Percentiles rank a stretch among this genome's conserved stretches.
phyloP scores from a whole-genome alignment of 768 basidiomycete species.

The Glaciozyma martinii region DNA sequence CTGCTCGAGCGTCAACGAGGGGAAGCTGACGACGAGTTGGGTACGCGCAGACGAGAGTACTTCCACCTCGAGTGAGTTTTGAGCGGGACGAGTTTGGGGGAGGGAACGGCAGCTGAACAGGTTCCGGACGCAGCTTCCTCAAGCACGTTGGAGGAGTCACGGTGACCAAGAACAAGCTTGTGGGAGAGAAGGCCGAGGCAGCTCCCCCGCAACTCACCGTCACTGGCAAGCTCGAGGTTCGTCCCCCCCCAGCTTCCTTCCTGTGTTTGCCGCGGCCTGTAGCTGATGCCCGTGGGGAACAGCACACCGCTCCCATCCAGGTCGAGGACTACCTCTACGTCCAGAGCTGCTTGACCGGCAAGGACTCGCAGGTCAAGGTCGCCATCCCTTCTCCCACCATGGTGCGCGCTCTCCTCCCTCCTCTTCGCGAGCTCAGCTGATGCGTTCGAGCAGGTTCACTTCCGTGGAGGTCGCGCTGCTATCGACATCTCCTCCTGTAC shows the following conservation, averaged over 20 bases:
- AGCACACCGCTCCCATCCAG: conserved; percentile 32
- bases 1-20: neutral
- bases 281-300: conserved; percentile 13
- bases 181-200: conserved; percentile 26
- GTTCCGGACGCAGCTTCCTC: neutral
- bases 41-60: conserved; percentile 19
- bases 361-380: conserved; percentile 32
- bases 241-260: too few relatives aligned
- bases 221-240: conserved; percentile 1
- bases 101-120: neutral
- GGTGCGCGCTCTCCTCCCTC: neutral
- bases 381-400: conserved; percentile 36
- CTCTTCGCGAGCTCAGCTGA: too few relatives aligned
- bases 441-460: conserved; percentile 14
- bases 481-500: conserved; percentile 24
- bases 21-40: neutral
- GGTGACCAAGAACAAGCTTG: conserved; percentile 34
- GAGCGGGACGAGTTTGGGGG: neutral
- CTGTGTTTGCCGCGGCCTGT: neutral
- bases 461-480: conserved; percentile 29
- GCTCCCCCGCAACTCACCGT: conserved; percentile 28
- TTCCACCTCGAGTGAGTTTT: conserved; percentile 24
- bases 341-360: conserved; percentile 21
- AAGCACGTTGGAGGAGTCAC: conserved; percentile 25
- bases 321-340: conserved; percentile 35